phyloP scores from a whole-genome alignment of 2,329 filamentous ascomycete genomes.

The Colletotrichum sp. region DNA sequence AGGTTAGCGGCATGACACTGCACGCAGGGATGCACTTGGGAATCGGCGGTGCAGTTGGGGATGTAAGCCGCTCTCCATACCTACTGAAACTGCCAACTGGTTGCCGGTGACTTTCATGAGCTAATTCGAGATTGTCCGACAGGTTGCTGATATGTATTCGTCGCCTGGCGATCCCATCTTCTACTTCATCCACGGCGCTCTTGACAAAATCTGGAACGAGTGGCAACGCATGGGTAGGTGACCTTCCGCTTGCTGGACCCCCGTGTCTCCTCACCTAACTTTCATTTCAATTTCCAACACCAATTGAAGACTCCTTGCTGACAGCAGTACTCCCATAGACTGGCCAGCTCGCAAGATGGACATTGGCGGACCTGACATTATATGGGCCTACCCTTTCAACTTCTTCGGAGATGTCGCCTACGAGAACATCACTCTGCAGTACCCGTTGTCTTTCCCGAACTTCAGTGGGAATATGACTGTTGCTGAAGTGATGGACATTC shows the following conservation, averaged over 20 bases:
- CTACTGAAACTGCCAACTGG: fast-evolving
- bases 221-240: slow-evolving; percentile 23
- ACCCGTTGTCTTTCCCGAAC: not conserved
- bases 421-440: slow-evolving; percentile 35
- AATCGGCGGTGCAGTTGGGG: not conserved
- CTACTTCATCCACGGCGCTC: slow-evolving; percentile 30
- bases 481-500: not conserved
- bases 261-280: fast-evolving
- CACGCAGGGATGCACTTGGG: not conserved
- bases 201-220: slow-evolving; percentile 30
- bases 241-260: too few relatives aligned
- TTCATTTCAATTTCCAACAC: not conserved
- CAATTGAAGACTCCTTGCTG: fast-evolving
- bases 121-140: not conserved
- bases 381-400: slow-evolving; percentile 35
- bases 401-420: slow-evolving; percentile 35
- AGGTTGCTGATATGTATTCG: slow-evolving; percentile 1
- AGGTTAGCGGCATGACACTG: not conserved
- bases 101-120: not conserved
- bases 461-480: not conserved
- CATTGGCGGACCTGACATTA: slow-evolving; percentile 35
- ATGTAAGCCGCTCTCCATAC: not conserved
- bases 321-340: not conserved
- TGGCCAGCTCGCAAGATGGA: slow-evolving; percentile 31
- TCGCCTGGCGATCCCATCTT: slow-evolving; percentile 36